Conservation (phyloP, 31 red algal species). For the Odonthalia washingtoniensis region DNA sequence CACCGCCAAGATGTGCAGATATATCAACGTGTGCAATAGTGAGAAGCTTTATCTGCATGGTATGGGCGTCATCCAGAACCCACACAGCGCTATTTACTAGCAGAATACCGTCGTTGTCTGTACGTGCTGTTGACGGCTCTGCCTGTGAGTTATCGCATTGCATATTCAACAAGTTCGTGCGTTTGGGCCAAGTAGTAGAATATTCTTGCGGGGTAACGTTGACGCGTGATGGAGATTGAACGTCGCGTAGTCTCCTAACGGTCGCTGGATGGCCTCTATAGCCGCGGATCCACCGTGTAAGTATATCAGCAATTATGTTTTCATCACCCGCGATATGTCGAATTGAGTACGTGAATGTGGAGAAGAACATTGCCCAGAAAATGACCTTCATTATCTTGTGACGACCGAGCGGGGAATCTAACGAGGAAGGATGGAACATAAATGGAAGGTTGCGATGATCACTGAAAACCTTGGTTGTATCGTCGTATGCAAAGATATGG, state of each 20-base stretch:
- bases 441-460: conserved; percentile 19
- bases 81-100: background rate
- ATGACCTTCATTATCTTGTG: conserved; percentile 12
- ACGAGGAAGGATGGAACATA: background rate
- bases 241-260: background rate
- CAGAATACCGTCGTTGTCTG: background rate
- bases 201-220: background rate
- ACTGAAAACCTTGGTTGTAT: background rate
- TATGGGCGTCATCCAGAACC: background rate
- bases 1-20: background rate
- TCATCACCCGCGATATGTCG: background rate
- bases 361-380: conserved; percentile 12
- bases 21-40: conserved; percentile 24
- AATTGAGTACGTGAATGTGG: background rate
- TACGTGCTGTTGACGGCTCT: background rate
- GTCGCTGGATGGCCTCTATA: background rate
- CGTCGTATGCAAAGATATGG: background rate
- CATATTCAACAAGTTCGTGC: background rate
- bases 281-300: too few relatives aligned
- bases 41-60: background rate
- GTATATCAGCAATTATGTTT: conserved; percentile 26
- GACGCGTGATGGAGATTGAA: background rate
- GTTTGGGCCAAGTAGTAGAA: background rate
- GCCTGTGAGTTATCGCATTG: background rate
- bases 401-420: conserved; percentile 4